Percentiles rank a stretch among this genome's conserved stretches.
Evolutionary conservation across 2,329 filamentous ascomycete genomes (phyloP).

Genomic region (Neodidymelliopsis sp.): DNA sequence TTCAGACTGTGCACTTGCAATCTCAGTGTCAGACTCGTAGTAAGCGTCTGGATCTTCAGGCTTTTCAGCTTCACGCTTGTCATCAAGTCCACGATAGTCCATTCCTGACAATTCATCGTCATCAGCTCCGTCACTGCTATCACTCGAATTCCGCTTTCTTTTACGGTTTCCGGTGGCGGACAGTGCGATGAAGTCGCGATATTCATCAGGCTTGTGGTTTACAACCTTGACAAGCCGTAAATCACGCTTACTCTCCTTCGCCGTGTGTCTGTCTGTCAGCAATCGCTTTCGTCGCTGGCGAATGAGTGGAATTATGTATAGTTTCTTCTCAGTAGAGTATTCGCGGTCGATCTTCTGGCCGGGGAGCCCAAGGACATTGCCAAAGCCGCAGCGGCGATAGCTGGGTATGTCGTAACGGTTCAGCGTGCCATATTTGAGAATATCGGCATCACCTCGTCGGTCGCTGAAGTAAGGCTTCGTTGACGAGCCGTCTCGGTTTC

Average conservation of each 20-base stretch:
- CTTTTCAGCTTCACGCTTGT: constrained; percentile 14
- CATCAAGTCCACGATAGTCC: constrained; percentile 52
- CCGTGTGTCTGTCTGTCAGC: constrained; percentile 45
- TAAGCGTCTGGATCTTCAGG: constrained; percentile 49
- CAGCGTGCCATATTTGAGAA: constrained; percentile 75
- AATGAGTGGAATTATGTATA: constrained; percentile 44
- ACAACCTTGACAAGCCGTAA: constrained; percentile 34
- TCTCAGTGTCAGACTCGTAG: constrained; percentile 37
- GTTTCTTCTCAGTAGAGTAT: constrained; percentile 60
- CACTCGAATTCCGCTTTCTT: constrained; percentile 24
- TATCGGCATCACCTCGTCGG: constrained; percentile 77
- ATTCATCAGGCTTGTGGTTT: constrained; percentile 4
- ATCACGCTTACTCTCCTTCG: constrained; percentile 34
- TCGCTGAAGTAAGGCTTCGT: constrained; percentile 58
- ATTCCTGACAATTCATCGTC: constrained; percentile 9
- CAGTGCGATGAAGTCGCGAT: constrained; percentile 43
- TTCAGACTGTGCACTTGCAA: constrained; percentile 30
- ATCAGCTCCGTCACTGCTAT: constrained; percentile 23
- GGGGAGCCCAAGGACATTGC: constrained; percentile 72
- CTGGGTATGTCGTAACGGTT: constrained; percentile 75
- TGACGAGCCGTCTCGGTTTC: constrained; percentile 3
- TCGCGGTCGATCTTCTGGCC: constrained; percentile 72
- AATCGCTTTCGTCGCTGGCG: constrained; percentile 57
- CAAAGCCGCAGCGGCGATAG: constrained; percentile 74
- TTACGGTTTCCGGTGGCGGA: constrained; percentile 28